Conservation (phyloP, 495 filamentous ascomycete species). For the Podospora comata region DNA sequence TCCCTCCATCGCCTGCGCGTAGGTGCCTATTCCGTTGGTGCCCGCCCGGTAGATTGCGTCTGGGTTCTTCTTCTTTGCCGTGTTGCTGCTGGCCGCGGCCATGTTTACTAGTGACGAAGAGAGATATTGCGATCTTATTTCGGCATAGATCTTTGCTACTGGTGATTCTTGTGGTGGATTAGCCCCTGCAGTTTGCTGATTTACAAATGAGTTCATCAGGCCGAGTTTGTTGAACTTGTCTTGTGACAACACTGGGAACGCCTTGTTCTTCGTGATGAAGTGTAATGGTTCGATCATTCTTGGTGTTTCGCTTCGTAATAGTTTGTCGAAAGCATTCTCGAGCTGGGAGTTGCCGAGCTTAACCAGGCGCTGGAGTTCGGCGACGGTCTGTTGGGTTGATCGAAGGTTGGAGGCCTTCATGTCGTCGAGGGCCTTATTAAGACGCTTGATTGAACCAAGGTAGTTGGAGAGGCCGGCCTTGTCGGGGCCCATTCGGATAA, state of each 20-base stretch:
- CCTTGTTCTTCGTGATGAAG: conserved; percentile 82
- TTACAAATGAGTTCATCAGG: conserved; percentile 50
- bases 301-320: conserved; percentile 65
- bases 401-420: conserved; percentile 83
- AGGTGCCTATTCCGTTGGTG: conserved; percentile 90
- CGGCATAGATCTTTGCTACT: conserved; percentile 71
- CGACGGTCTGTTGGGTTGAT: conserved; percentile 84
- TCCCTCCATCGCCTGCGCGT: conserved; percentile 80
- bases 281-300: conserved; percentile 82
- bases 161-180: conserved; percentile 60
- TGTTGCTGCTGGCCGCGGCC: conserved; percentile 82
- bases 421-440: conserved; percentile 73
- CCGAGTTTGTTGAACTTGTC: conserved; percentile 50
- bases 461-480: conserved; percentile 80
- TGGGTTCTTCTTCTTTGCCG: conserved; percentile 72
- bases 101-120: conserved; percentile 75
- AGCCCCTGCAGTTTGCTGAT: conserved; percentile 30
- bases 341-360: conserved; percentile 74
- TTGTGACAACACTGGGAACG: conserved; percentile 46
- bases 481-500: conserved; percentile 80
- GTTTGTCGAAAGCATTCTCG: conserved; percentile 74
- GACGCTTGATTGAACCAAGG: conserved; percentile 80
- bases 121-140: conserved; percentile 82
- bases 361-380: conserved; percentile 72
- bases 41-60: conserved; percentile 84